phyloP scores from a whole-genome alignment of 139 green algal genomes.

The Micractinium conductrix region DNA sequence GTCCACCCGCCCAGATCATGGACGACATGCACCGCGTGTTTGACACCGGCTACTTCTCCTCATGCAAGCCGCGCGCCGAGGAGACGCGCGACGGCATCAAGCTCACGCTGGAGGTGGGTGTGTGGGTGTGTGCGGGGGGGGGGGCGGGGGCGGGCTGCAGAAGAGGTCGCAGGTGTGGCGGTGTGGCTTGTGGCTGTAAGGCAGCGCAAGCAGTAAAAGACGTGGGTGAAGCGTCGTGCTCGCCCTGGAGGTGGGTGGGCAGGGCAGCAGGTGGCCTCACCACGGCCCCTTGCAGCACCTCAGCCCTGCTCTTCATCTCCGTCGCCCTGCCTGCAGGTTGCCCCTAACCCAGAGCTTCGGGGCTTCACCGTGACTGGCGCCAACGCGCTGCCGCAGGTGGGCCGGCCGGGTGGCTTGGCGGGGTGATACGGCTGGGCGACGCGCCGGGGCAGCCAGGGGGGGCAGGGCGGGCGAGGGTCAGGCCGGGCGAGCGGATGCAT shows the following conservation, averaged over 20 bases:
- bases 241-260: neutral
- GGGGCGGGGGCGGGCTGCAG: too few relatives aligned
- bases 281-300: neutral
- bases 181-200: too few relatives aligned
- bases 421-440: neutral
- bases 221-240: too few relatives aligned
- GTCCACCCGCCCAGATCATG: too few relatives aligned
- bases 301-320: slow-evolving; percentile 20
- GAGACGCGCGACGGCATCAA: slow-evolving; percentile 96
- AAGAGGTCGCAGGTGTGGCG: too few relatives aligned
- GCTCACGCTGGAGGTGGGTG: slow-evolving; percentile 79
- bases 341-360: slow-evolving; percentile 80
- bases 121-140: too few relatives aligned
- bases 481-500: too few relatives aligned
- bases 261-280: too few relatives aligned
- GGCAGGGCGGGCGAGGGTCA: too few relatives aligned
- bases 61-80: slow-evolving; percentile 72
- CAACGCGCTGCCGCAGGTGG: slow-evolving; percentile 76
- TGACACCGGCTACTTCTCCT: slow-evolving; percentile 88
- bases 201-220: too few relatives aligned
- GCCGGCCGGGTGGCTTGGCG: neutral
- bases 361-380: slow-evolving; percentile 79
- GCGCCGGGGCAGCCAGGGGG: too few relatives aligned
- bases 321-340: slow-evolving; percentile 51
- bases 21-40: slow-evolving; percentile 90